Conservation (phyloP, 345 rosid genomes). For the Brassica incana region DNA sequence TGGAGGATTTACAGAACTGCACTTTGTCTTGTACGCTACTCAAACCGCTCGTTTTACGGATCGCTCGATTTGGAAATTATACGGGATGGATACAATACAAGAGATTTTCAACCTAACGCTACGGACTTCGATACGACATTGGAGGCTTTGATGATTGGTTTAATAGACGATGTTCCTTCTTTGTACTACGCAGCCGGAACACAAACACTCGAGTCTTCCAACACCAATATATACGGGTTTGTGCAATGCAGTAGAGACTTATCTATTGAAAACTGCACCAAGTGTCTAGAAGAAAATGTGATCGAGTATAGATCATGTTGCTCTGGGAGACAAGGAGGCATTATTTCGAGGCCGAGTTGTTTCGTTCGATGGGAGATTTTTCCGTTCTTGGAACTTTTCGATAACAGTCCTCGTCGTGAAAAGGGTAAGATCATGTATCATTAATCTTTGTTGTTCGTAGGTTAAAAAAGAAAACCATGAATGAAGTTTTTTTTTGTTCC, state of each 20-base stretch:
- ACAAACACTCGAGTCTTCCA: neutral
- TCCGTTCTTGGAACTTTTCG: conserved; percentile 32
- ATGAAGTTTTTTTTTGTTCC: neutral
- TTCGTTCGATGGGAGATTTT: conserved; percentile 36
- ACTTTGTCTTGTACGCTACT: too few species aligned
- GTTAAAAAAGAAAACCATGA: neutral
- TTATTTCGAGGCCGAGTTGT: conserved; percentile 43
- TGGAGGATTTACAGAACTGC: too few species aligned
- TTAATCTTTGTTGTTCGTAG: neutral
- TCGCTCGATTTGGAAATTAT: neutral
- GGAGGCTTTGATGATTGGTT: conserved; percentile 15
- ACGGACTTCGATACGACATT: conserved; percentile 27
- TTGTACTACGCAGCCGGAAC: conserved; percentile 36
- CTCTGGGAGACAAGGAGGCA: conserved; percentile 34
- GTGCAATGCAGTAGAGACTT: conserved; percentile 55
- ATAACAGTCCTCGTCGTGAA: neutral
- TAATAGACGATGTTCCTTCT: conserved; percentile 8
- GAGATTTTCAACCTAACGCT: neutral
- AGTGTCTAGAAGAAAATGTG: conserved; percentile 34
- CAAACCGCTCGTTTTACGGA: conserved; percentile 10
- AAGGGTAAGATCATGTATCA: neutral
- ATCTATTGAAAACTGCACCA: conserved; percentile 11
- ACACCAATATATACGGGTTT: conserved; percentile 32
- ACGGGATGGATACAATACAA: neutral
- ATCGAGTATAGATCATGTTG: conserved; percentile 23